These are phyloP conservation scores for Anthracocystis setariae DNA, from an alignment of 1,284 basidiomycete species.

Conservation along the genomic window DNA sequence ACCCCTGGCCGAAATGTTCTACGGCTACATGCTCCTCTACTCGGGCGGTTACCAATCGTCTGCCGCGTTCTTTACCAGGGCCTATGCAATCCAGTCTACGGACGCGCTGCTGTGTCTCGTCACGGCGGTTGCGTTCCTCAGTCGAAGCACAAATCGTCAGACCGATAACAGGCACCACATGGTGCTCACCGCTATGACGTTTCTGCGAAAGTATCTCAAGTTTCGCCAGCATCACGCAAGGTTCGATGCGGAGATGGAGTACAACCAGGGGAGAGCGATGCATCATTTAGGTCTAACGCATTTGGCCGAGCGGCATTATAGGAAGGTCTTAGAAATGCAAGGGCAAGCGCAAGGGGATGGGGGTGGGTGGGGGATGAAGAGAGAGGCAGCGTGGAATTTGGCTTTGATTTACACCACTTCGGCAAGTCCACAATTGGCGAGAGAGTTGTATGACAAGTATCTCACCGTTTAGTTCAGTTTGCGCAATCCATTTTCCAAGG, in stretches of 20 bases:
- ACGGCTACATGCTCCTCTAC: conserved; percentile 84
- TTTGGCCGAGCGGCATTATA: conserved; percentile 59
- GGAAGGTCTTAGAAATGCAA: conserved; percentile 31
- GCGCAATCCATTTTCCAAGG: neutral
- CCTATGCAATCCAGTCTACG: conserved; percentile 82
- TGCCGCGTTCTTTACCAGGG: conserved; percentile 85
- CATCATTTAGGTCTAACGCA: conserved; percentile 75
- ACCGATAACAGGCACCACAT: conserved; percentile 89
- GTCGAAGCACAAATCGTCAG: conserved; percentile 89
- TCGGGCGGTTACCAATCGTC: conserved; percentile 89
- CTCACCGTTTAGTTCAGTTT: conserved; percentile 12
- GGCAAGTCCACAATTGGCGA: conserved; percentile 38
- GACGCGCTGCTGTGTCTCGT: conserved; percentile 86
- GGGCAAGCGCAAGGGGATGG: neutral
- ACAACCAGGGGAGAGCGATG: conserved; percentile 88
- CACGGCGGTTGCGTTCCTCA: conserved; percentile 83
- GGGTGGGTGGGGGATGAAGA: conserved; percentile 24
- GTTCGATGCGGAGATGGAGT: conserved; percentile 76
- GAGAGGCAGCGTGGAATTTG: conserved; percentile 64
- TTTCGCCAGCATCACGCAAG: conserved; percentile 73
- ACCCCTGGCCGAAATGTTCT: conserved; percentile 80
- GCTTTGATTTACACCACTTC: conserved; percentile 52
- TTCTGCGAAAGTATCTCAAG: conserved; percentile 59
- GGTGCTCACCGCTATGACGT: conserved; percentile 44
- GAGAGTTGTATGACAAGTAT: conserved; percentile 38